phyloP scores from a whole-genome alignment of 2,329 filamentous ascomycete genomes.

The Cercospora sojina region DNA sequence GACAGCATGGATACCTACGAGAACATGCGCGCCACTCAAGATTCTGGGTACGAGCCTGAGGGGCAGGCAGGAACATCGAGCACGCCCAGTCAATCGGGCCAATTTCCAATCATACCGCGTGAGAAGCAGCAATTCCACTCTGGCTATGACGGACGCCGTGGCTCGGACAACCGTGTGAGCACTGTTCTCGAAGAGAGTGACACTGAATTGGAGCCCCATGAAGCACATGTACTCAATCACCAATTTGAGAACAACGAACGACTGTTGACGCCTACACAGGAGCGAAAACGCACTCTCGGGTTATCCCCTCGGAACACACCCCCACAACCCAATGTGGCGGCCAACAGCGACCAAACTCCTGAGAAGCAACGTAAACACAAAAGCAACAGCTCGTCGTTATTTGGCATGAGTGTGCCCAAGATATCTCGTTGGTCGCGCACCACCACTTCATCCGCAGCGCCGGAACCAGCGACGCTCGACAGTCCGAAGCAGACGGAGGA shows the following conservation, averaged over 20 bases:
- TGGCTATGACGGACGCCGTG: slow-evolving; percentile 53
- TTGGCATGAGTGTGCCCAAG: slow-evolving; percentile 64
- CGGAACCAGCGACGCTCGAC: slow-evolving; percentile 33
- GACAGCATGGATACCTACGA: slow-evolving; percentile 67
- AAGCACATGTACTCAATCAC: slow-evolving; percentile 48
- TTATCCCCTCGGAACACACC: slow-evolving; percentile 47
- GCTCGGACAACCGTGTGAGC: slow-evolving; percentile 78
- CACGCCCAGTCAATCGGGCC: slow-evolving; percentile 72
- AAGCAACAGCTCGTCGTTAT: slow-evolving; percentile 74
- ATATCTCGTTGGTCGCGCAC: slow-evolving; percentile 98
- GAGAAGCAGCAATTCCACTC: slow-evolving; percentile 46
- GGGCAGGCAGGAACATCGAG: slow-evolving; percentile 74
- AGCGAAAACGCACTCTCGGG: slow-evolving; percentile 44
- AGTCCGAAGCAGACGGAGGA: slow-evolving; percentile 30
- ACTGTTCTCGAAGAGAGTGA: slow-evolving; percentile 88
- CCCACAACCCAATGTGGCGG: slow-evolving; percentile 43
- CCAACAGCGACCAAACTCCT: slow-evolving; percentile 62
- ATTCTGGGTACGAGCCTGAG: slow-evolving; percentile 78
- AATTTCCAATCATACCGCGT: slow-evolving; percentile 48
- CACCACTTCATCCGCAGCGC: slow-evolving; percentile 79
- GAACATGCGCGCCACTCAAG: slow-evolving; percentile 67
- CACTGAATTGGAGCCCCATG: slow-evolving; percentile 70
- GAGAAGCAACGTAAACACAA: slow-evolving; percentile 86
- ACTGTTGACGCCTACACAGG: slow-evolving; percentile 61
- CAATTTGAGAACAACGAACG: slow-evolving; percentile 61